phyloP scores from a whole-genome alignment of 768 basidiomycete species.

The Mycena galericulata region DNA sequence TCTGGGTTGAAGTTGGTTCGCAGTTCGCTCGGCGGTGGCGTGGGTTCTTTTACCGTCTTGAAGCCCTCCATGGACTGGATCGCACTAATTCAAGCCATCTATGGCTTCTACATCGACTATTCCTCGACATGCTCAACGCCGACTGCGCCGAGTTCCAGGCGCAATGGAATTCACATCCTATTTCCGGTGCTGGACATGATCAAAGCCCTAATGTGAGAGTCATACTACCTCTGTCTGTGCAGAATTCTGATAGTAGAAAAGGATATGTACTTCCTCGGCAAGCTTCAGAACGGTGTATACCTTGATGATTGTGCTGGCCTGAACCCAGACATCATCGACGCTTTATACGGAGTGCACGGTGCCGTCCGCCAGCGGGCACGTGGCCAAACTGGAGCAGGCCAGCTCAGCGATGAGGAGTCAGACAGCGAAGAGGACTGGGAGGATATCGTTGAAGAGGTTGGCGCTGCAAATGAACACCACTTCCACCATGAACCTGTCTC shows the following conservation, averaged over 20 bases:
- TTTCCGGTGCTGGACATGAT: background rate
- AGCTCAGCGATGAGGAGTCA: background rate
- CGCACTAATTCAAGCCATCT: too few relatives aligned
- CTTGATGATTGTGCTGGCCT: conserved; percentile 21
- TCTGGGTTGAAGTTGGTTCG: background rate
- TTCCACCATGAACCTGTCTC: background rate
- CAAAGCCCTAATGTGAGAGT: background rate
- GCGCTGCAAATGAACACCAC: background rate
- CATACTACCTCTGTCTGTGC: too few relatives aligned
- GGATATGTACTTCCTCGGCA: conserved; percentile 22
- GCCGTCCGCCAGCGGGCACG: background rate
- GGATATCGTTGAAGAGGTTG: background rate
- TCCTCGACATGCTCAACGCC: background rate
- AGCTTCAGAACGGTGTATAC: conserved; percentile 13
- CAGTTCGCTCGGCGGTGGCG: background rate
- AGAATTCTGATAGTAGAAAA: background rate
- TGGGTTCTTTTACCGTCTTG: too few relatives aligned
- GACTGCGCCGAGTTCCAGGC: background rate
- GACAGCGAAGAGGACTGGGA: background rate
- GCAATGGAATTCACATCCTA: background rate
- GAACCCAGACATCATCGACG: conserved; percentile 2
- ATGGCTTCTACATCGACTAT: too few relatives aligned
- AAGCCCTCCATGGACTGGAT: too few relatives aligned
- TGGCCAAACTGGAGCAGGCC: background rate
- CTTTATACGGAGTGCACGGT: conserved; percentile 33